Conservation (phyloP, 1,284 basidiomycete genomes). For the Agroathelia rolfsii region DNA sequence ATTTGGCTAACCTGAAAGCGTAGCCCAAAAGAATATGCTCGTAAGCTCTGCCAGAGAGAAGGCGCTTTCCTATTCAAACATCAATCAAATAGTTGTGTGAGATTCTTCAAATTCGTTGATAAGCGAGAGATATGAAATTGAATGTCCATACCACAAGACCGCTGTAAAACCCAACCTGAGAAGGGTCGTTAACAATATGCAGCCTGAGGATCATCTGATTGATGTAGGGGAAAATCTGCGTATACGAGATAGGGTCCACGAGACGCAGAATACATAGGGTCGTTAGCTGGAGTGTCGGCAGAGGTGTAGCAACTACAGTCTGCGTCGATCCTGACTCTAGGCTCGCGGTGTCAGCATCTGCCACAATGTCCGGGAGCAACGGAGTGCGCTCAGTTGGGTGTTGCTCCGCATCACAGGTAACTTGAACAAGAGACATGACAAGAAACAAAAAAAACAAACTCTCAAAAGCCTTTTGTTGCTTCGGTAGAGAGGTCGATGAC, state of each 20-base stretch:
- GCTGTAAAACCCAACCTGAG: slow-evolving; percentile 8
- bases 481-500: no score
- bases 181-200: slow-evolving; percentile 2
- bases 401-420: no score
- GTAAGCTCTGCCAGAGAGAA: slow-evolving; percentile 52
- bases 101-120: not conserved
- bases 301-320: no score
- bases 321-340: no score
- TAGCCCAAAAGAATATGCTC: slow-evolving; percentile 59
- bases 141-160: slow-evolving; percentile 6
- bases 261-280: slow-evolving; percentile 40
- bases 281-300: slow-evolving; percentile 42
- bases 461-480: no score
- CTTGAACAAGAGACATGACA: no score
- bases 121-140: not conserved
- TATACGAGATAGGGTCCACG: slow-evolving; percentile 4
- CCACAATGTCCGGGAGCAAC: no score
- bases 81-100: no score
- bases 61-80: slow-evolving; percentile 38
- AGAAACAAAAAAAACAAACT: no score
- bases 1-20: slow-evolving; percentile 44
- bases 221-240: slow-evolving; percentile 8
- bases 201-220: slow-evolving; percentile 7
- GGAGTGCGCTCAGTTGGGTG: no score
- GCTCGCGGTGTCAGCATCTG: no score